Base-by-base conservation (phyloP, 768 basidiomycete genomes). In the Amanita muscaria region DNA sequence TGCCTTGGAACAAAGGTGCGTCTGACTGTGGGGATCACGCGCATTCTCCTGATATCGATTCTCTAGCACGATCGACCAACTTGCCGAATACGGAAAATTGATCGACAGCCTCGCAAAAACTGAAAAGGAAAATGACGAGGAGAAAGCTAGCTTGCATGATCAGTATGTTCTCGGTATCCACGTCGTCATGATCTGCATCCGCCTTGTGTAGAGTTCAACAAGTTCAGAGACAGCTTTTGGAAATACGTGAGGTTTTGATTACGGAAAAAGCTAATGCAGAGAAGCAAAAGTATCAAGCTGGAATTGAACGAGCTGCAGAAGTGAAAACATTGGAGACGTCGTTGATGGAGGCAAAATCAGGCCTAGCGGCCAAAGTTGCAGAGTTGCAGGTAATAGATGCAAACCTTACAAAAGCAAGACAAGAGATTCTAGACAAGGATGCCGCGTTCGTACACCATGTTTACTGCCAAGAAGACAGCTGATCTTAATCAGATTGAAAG, bases 361-460 rank as follows among this genome's bases (percentile, higher is more conserved):
- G 19, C n/a, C 3, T 35, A 32, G 25, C 21, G 5, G 35, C 37
- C 3, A 34, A 32, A 12, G n/a, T 3, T 16, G 36, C 27, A 3
- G 44, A 46, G 18, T 24, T 4, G 30, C 36, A 39, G n/a, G 12
- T 14, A 10, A 23, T 47, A 4, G 23, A 42, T 5, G 7, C 18
- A n/a, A 35, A 8, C 6, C 38, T 47, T 22, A 21, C 40, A 15
- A 47, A 34, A 34, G 40, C 40, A 5, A 35, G 23, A 31, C 24
- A 21, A 33, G 39, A 47, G 31, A 2, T 34, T 1, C 22, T 11
- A n/a, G 34, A 40, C n/a, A 33, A 42, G 37, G 39, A 42, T 25
- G 24, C 9, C 4, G 18, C 18, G 40, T 47, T n/a, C 7, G 45
- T 36, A 9, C 12, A 16, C 5, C 27, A 29, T 23, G 9, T n/a